phyloP scores from a whole-genome alignment of 441 rosid species.

The Omphalea diandra region DNA sequence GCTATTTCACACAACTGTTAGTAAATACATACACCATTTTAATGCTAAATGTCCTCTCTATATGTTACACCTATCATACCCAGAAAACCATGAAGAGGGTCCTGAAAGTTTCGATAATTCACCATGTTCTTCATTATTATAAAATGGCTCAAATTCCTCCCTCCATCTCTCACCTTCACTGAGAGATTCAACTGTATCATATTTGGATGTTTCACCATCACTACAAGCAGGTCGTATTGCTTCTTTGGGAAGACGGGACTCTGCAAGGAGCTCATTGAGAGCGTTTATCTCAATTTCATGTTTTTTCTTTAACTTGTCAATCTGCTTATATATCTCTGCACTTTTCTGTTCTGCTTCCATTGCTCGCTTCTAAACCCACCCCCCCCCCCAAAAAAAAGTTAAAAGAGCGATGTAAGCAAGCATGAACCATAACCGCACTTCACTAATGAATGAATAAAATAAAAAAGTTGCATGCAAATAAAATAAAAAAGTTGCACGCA shows the following conservation, averaged over 20 bases:
- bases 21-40: constrained; percentile 33
- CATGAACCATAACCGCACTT: background rate
- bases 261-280: constrained; percentile 38
- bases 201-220: constrained; percentile 43
- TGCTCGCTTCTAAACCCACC: constrained; percentile 84
- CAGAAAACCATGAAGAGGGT: constrained; percentile 89
- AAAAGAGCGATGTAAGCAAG: too few relatives aligned
- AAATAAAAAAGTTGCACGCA: too few relatives aligned
- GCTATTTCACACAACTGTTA: constrained; percentile 30
- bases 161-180: constrained; percentile 60
- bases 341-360: constrained; percentile 66
- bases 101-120: constrained; percentile 59
- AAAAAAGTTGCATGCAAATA: too few relatives aligned
- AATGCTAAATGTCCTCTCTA: constrained; percentile 25
- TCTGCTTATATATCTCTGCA: constrained; percentile 49
- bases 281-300: constrained; percentile 46
- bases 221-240: constrained; percentile 36
- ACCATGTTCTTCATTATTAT: constrained; percentile 41
- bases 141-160: constrained; percentile 65
- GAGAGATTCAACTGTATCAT: constrained; percentile 44
- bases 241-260: constrained; percentile 47
- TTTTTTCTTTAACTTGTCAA: constrained; percentile 56
- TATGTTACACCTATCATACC: constrained; percentile 96
- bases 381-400: constrained; percentile 31
- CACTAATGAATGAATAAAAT: background rate